Evolutionary conservation across 176 grass and related monocot species (phyloP).

Genomic region (Puya raimondii): DNA sequence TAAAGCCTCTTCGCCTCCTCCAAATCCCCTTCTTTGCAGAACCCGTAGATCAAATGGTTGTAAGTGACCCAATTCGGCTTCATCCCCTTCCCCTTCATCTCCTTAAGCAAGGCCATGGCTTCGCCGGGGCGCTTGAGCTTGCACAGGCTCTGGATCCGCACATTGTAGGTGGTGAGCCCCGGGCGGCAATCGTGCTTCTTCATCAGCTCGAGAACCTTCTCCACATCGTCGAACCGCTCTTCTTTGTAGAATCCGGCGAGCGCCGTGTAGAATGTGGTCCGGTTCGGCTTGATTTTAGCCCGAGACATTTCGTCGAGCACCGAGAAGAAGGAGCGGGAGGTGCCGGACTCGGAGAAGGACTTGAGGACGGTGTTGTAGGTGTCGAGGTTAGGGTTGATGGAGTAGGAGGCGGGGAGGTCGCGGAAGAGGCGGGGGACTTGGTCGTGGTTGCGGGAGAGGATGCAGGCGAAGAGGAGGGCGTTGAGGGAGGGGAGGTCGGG

Average conservation of each 20-base stretch:
- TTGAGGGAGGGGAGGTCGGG: conserved; percentile 63
- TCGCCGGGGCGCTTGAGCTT: conserved; percentile 49
- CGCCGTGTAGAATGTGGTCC: conserved; percentile 50
- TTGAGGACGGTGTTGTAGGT: conserved; percentile 74
- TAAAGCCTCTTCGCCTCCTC: conserved; percentile 72
- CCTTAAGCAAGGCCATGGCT: conserved; percentile 47
- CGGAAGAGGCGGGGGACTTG: conserved; percentile 58
- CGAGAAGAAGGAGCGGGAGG: conserved; percentile 70
- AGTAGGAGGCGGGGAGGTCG: conserved; percentile 51
- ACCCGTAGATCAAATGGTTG: conserved; percentile 59
- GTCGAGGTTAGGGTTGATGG: conserved; percentile 36
- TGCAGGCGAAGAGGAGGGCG: conserved; percentile 69
- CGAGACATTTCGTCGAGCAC: conserved; percentile 77
- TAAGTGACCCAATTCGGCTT: conserved; percentile 70
- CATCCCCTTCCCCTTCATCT: conserved; percentile 50
- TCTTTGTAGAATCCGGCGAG: conserved; percentile 77
- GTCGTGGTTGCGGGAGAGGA: conserved; percentile 43
- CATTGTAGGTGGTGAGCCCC: conserved; percentile 46
- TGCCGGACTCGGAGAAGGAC: conserved; percentile 67
- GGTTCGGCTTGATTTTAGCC: conserved; percentile 37
- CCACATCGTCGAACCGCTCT: conserved; percentile 61
- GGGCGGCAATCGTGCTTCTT: conserved; percentile 48
- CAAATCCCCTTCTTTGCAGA: conserved; percentile 56
- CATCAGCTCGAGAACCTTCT: conserved; percentile 72
- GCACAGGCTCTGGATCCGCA: conserved; percentile 69